Evolutionary conservation across 1,284 basidiomycete species (phyloP).

Genomic region (Porogramme epimiltina): DNA sequence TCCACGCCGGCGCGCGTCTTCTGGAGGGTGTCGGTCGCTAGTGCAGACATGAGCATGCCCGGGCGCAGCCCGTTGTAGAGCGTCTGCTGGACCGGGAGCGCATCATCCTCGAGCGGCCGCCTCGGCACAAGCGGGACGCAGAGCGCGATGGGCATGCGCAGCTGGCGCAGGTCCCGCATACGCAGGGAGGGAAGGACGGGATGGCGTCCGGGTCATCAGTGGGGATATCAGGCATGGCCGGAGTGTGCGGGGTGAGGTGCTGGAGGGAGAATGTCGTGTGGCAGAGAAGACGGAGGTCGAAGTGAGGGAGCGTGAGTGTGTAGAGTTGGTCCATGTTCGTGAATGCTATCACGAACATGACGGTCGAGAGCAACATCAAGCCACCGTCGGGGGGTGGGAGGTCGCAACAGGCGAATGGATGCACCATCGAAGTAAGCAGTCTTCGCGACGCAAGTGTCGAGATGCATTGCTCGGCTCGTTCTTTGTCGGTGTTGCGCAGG

Average conservation of each 20-base stretch:
- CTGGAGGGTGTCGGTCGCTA: conserved; percentile 30
- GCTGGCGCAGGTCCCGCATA: conserved; percentile 23
- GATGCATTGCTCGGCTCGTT: conserved; percentile 31
- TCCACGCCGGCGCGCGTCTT: conserved; percentile 7
- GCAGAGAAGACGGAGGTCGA: conserved; percentile 46
- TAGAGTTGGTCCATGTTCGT: conserved; percentile 51
- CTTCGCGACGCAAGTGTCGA: conserved; percentile 28
- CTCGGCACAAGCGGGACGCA: conserved; percentile 28
- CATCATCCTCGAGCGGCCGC: conserved; percentile 39
- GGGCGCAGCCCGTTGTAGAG: conserved; percentile 63
- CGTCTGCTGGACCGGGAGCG: conserved; percentile 53
- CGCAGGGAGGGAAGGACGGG: conserved; percentile 16
- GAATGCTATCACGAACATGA: conserved; percentile 46
- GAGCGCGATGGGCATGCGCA: conserved; percentile 27
- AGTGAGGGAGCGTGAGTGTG: conserved; percentile 49
- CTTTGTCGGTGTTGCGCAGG: conserved; percentile 23
- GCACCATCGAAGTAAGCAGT: conserved; percentile 29
- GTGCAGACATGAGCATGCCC: conserved; percentile 45
- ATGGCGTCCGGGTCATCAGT: conserved; percentile 14
- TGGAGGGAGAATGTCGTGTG: conserved; percentile 48
- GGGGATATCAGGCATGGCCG: conserved; percentile 20
- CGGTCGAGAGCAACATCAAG: conserved; percentile 23
- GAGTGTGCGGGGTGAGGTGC: conserved; percentile 35
- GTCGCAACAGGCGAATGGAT: conserved; percentile 25
- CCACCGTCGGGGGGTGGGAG: conserved; percentile 20